These are phyloP conservation scores for Neonectria faginata DNA, from an alignment of 2,329 filamentous ascomycete species.

Conservation along the genomic window DNA sequence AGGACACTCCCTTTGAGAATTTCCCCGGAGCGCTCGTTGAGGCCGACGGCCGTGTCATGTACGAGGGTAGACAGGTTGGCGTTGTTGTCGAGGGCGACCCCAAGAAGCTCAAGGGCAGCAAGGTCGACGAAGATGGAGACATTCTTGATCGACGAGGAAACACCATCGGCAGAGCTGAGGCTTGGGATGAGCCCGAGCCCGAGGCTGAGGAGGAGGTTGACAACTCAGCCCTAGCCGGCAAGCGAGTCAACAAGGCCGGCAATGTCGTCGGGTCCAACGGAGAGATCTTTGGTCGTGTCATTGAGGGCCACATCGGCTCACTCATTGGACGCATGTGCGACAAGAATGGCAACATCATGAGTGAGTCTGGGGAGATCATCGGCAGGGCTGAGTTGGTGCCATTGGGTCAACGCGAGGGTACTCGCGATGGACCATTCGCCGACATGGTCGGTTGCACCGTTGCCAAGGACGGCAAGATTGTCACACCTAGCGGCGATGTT, in stretches of 20 bases:
- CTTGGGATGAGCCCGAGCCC: slow-evolving; percentile 59
- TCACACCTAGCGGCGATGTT: slow-evolving; percentile 74
- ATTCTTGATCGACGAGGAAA: slow-evolving; percentile 81
- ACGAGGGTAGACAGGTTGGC: neutral
- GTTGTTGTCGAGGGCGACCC: slow-evolving; percentile 79
- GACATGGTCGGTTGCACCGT: slow-evolving; percentile 74
- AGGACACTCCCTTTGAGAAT: slow-evolving; percentile 57
- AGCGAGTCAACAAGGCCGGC: slow-evolving; percentile 69
- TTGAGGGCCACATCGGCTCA: slow-evolving; percentile 72
- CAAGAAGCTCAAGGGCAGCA: slow-evolving; percentile 77
- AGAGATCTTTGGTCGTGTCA: slow-evolving; percentile 73
- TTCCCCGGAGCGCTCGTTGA: neutral
- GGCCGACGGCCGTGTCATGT: neutral
- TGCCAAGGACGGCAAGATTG: slow-evolving; percentile 75
- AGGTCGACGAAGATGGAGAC: slow-evolving; percentile 85
- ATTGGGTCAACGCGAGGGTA: slow-evolving; percentile 70
- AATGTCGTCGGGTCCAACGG: slow-evolving; percentile 69
- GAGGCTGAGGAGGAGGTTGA: slow-evolving; percentile 65
- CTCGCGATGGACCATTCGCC: slow-evolving; percentile 76
- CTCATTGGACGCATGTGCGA: slow-evolving; percentile 77
- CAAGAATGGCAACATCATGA: slow-evolving; percentile 77
- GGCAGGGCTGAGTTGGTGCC: slow-evolving; percentile 69
- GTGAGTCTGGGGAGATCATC: slow-evolving; percentile 73
- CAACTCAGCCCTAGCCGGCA: slow-evolving; percentile 64
- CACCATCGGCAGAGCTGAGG: slow-evolving; percentile 66